Evolutionary conservation across 352 stramenopile genomes (phyloP), one percentile per base, ranked within the genome.

Genomic region (Pythium phragmitis): DNA sequence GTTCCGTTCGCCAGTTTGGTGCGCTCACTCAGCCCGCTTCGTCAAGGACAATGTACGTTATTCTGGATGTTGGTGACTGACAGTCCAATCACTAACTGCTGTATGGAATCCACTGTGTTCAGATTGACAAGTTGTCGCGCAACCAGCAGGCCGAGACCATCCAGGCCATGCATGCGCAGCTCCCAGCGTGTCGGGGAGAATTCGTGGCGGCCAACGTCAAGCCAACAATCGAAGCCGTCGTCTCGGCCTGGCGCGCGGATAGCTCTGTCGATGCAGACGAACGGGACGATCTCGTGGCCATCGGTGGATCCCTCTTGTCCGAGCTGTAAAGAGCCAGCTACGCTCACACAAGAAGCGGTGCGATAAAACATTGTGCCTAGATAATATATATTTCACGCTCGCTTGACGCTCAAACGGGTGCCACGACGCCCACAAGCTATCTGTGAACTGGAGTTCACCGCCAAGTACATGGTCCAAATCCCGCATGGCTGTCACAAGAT

Each of bases 1-100:
- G 11, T 82, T 95, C 30, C 68, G 70, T 12, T 79, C 84, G 1
- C 17, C 56, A 8, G 57, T 77, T 36, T 95, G 83, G 82, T 95
- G 86, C 50, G 37, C 68, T 2, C 79, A 77, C 9, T 70, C 88
- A 26, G 70, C 74, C 14, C 52, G 60, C 0, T 90, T 87, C 39
- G 77, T 91, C 52, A 54, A 42, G 19, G 47, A 49, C 5, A 13
- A 68, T n/a, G 66, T 73, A 69, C 26, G 65, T 69, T 17, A 3
- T 2, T 30, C 17, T 11, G 37, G 7, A 9, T 33, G 2, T 52
- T 1, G 34, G 42, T 59, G 41, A 46, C 5, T 14, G 41, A 30
- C 26, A 5, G 3, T 30, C 26, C 2, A n/a, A 4, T 50, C 16
- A 54, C 14, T 37, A 47, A 54, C 45, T 47, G 21, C 16, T 58